phyloP scores from a whole-genome alignment of 176 grass and related monocot species.

The Thinopyrum elongatum region DNA sequence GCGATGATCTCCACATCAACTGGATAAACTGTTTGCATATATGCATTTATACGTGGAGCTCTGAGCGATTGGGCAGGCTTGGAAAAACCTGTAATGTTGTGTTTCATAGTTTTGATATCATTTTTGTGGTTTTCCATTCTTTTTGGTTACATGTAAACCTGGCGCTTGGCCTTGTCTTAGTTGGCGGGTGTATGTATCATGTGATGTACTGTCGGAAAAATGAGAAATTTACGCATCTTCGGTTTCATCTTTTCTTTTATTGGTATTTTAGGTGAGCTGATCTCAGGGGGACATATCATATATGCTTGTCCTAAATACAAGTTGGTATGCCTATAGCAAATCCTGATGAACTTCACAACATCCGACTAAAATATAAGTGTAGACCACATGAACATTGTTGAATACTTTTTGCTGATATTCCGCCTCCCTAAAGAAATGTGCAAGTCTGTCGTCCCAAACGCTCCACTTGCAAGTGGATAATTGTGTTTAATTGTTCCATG shows the following conservation, averaged over 20 bases:
- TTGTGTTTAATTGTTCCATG: not conserved
- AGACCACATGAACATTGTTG: not conserved
- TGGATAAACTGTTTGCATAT: slow-evolving; percentile 4
- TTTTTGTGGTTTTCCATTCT: slow-evolving; percentile 3
- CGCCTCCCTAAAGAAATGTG: not conserved
- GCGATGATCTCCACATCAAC: slow-evolving; percentile 6
- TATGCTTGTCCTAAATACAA: not conserved
- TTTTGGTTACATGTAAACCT: slow-evolving; percentile 15
- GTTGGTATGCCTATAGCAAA: not conserved
- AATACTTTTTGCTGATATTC: no score
- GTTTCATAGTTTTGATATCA: slow-evolving; percentile 26
- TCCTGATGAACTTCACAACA: not conserved
- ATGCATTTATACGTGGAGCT: slow-evolving; percentile 9
- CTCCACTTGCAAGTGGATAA: slow-evolving; percentile 16
- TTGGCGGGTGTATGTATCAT: slow-evolving; percentile 21
- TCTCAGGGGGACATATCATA: not conserved
- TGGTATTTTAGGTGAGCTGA: not conserved
- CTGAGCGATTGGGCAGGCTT: not conserved
- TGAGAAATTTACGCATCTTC: not conserved
- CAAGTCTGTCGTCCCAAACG: not conserved
- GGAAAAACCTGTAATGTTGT: slow-evolving; percentile 25
- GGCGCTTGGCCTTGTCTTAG: not conserved
- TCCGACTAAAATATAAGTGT: not conserved
- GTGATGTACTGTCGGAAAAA: not conserved
- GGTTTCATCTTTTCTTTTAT: not conserved